Evolutionary conservation across 768 basidiomycete genomes (phyloP).

Genomic region (Pleurotus sapidus): DNA sequence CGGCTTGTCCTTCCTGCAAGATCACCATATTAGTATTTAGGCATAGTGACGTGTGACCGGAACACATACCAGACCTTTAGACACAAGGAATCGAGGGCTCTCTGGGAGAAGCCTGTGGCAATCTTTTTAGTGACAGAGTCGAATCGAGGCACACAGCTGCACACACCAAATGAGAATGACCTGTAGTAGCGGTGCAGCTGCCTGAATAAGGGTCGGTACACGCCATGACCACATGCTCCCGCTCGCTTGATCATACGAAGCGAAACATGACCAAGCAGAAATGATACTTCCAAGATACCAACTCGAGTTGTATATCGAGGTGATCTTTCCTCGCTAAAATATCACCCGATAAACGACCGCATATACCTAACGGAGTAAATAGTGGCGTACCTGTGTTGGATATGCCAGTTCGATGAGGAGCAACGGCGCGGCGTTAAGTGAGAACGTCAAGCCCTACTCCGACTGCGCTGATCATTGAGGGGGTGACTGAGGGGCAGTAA

Average conservation of each 20-base stretch:
- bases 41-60: not conserved
- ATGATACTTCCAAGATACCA: slow-evolving; percentile 77
- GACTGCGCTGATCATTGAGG: slow-evolving; percentile 31
- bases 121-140: not conserved
- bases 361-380: not conserved
- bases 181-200: slow-evolving; percentile 53
- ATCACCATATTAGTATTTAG: not conserved
- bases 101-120: slow-evolving; percentile 59
- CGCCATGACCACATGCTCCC: slow-evolving; percentile 61
- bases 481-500: not conserved
- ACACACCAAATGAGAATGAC: slow-evolving; percentile 49
- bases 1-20: slow-evolving; percentile 53
- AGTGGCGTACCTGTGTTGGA: slow-evolving; percentile 56
- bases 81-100: slow-evolving; percentile 64
- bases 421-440: slow-evolving; percentile 59
- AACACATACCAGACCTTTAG: slow-evolving; percentile 51
- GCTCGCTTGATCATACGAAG: slow-evolving; percentile 32
- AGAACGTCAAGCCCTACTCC: slow-evolving; percentile 63
- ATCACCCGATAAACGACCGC: not conserved
- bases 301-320: slow-evolving; percentile 64
- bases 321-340: slow-evolving; percentile 48
- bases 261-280: slow-evolving; percentile 50
- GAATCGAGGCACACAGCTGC: not conserved
- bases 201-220: slow-evolving; percentile 63
- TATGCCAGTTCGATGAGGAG: slow-evolving; percentile 67